These are phyloP conservation scores for Camellia sinensis DNA, from an alignment of 148 eudicot genomes.

Conservation along the genomic window DNA sequence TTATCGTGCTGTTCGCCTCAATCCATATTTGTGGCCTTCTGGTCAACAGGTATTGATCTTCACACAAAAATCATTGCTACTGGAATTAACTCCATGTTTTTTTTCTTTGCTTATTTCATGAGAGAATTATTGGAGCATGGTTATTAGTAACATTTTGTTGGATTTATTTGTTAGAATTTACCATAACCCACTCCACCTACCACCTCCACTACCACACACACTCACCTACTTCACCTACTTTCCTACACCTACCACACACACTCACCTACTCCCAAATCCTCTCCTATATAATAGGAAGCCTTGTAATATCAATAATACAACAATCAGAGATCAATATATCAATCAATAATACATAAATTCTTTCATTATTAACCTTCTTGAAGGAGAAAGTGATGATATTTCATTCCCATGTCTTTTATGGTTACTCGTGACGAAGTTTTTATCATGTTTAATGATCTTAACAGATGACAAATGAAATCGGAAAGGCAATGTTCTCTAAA, in stretches of 20 bases:
- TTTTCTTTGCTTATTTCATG: constrained; percentile 1
- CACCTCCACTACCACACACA: too few relatives aligned
- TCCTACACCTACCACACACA: too few relatives aligned
- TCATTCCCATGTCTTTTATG: background rate
- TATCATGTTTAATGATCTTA: constrained; percentile 12
- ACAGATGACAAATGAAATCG: constrained; percentile 89
- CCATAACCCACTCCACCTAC: too few relatives aligned
- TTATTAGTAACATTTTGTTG: background rate
- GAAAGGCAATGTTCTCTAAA: constrained; percentile 71
- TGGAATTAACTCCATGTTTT: background rate
- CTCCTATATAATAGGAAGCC: too few relatives aligned
- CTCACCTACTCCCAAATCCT: too few relatives aligned
- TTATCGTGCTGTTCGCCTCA: constrained; percentile 91
- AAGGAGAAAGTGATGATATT: background rate
- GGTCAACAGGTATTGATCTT: constrained; percentile 55
- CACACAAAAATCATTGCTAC: constrained; percentile 6
- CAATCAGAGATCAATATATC: too few relatives aligned
- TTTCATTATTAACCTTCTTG: too few relatives aligned
- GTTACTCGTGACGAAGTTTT: background rate
- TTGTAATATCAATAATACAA: too few relatives aligned
- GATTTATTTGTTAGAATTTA: too few relatives aligned
- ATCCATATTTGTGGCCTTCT: constrained; percentile 92
- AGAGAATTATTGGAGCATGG: background rate
- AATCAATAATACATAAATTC: too few relatives aligned
- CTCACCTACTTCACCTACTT: too few relatives aligned